phyloP scores from a whole-genome alignment of 768 basidiomycete genomes.

The Porphyrellus cyaneotinctus region DNA sequence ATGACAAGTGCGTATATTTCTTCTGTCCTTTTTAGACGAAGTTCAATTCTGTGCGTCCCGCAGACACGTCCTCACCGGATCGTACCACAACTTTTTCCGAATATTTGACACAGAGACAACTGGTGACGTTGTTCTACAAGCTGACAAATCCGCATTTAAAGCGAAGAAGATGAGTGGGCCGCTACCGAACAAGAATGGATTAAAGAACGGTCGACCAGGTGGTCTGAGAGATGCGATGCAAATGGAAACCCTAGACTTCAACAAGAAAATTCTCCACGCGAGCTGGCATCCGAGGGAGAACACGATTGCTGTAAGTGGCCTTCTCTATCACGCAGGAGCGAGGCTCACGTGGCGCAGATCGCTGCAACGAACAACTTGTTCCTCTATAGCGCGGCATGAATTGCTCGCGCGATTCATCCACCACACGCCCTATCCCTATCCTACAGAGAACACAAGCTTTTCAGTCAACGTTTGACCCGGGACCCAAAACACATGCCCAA shows the following conservation, averaged over 20 bases:
- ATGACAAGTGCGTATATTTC: slow-evolving; percentile 74
- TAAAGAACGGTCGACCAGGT: slow-evolving; percentile 76
- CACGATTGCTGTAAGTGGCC: slow-evolving; percentile 82
- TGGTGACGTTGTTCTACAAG: slow-evolving; percentile 91
- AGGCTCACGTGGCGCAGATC: slow-evolving; percentile 50
- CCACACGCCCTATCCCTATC: not conserved
- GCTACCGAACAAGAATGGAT: slow-evolving; percentile 59
- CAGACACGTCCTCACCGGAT: slow-evolving; percentile 97
- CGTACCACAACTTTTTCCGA: slow-evolving; percentile 99
- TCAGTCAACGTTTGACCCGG: slow-evolving; percentile 7
- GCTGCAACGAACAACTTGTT: slow-evolving; percentile 67
- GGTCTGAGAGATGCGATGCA: slow-evolving; percentile 81
- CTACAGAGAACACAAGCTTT: slow-evolving; percentile 13
- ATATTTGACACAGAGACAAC: slow-evolving; percentile 92
- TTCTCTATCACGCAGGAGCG: not conserved
- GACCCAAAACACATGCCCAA: slow-evolving; percentile 15
- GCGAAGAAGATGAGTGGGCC: slow-evolving; percentile 97
- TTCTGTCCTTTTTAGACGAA: slow-evolving; percentile 9
- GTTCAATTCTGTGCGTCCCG: slow-evolving; percentile 1
- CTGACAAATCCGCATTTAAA: slow-evolving; percentile 99
- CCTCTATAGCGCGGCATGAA: slow-evolving; percentile 39
- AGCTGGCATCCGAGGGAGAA: slow-evolving; percentile 99
- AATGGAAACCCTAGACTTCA: slow-evolving; percentile 82
- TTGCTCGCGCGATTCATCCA: not conserved
- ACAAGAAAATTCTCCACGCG: slow-evolving; percentile 95